phyloP scores from a whole-genome alignment of 1,139 yeast species.

The Wickerhamomyces sp. region DNA sequence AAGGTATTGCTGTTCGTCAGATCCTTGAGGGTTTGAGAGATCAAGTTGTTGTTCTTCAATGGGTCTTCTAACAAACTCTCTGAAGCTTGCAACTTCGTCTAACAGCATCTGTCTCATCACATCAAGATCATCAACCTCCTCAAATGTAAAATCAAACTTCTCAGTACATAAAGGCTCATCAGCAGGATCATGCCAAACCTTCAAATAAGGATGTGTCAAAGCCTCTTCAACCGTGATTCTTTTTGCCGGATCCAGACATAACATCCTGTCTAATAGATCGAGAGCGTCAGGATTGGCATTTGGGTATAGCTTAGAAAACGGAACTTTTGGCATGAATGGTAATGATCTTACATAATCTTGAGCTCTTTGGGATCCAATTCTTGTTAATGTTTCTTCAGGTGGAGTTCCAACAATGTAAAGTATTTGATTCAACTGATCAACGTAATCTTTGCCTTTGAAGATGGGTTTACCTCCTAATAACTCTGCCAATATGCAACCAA shows the following conservation, averaged over 20 bases:
- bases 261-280: conserved; percentile 76
- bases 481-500: conserved; percentile 94
- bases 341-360: conserved; percentile 87
- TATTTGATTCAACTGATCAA: conserved; percentile 89
- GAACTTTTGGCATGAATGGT: conserved; percentile 78
- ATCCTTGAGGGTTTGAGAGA: conserved; percentile 15
- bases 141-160: conserved; percentile 82
- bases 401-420: conserved; percentile 88
- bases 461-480: conserved; percentile 87
- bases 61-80: conserved; percentile 79
- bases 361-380: conserved; percentile 86
- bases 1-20: conserved; percentile 10
- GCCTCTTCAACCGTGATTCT: conserved; percentile 90
- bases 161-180: conserved; percentile 87
- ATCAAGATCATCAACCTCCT: conserved; percentile 76
- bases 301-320: conserved; percentile 72
- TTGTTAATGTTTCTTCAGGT: conserved; percentile 69
- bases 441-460: conserved; percentile 92
- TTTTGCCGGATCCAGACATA: conserved; percentile 80
- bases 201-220: conserved; percentile 78
- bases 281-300: conserved; percentile 83
- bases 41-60: conserved; percentile 56
- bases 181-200: conserved; percentile 94
- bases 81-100: conserved; percentile 74
- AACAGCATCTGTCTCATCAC: conserved; percentile 72